A percentile compares a stretch with the other conserved stretches of the same genome.
phyloP scores from a whole-genome alignment of 805 yeast species.

The Kodamaea kaohsiungensis region DNA sequence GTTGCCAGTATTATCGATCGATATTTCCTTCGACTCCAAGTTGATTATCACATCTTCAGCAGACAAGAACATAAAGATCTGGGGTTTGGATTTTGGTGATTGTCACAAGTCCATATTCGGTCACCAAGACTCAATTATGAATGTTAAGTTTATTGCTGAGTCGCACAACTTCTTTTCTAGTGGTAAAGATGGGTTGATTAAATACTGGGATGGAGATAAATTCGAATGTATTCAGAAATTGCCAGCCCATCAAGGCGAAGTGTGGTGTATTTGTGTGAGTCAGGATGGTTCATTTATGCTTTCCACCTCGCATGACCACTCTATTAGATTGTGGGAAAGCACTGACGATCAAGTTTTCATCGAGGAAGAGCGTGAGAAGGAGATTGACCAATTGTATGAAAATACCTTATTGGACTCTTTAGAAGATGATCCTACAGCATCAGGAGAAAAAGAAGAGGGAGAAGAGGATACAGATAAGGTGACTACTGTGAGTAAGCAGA shows the following conservation, averaged over 20 bases:
- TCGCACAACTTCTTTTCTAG: slow-evolving; percentile 87
- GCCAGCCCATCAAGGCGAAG: slow-evolving; percentile 83
- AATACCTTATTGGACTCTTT: slow-evolving; percentile 70
- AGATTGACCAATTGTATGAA: slow-evolving; percentile 90
- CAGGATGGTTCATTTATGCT: slow-evolving; percentile 69
- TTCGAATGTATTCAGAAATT: slow-evolving; percentile 91
- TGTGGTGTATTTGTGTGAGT: slow-evolving; percentile 88
- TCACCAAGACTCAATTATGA: slow-evolving; percentile 94
- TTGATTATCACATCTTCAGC: slow-evolving; percentile 91
- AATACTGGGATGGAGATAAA: slow-evolving; percentile 98
- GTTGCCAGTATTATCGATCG: slow-evolving; percentile 89
- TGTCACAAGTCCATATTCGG: slow-evolving; percentile 97
- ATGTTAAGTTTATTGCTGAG: slow-evolving; percentile 79
- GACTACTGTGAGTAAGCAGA: slow-evolving; percentile 73
- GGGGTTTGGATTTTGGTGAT: slow-evolving; percentile 99
- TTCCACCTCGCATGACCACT: slow-evolving; percentile 89
- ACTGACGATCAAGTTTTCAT: slow-evolving; percentile 94
- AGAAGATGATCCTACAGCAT: slow-evolving; percentile 49
- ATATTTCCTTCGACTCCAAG: slow-evolving; percentile 87
- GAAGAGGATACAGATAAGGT: slow-evolving; percentile 46
- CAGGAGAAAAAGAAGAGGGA: slow-evolving; percentile 22
- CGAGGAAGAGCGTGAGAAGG: slow-evolving; percentile 96
- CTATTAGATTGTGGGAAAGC: slow-evolving; percentile 90
- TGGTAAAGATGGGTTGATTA: slow-evolving; percentile 84
- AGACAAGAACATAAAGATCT: slow-evolving; percentile 93